Conservation (phyloP, 1,284 basidiomycete species). For the Mycosarcoma mackinlayi region DNA sequence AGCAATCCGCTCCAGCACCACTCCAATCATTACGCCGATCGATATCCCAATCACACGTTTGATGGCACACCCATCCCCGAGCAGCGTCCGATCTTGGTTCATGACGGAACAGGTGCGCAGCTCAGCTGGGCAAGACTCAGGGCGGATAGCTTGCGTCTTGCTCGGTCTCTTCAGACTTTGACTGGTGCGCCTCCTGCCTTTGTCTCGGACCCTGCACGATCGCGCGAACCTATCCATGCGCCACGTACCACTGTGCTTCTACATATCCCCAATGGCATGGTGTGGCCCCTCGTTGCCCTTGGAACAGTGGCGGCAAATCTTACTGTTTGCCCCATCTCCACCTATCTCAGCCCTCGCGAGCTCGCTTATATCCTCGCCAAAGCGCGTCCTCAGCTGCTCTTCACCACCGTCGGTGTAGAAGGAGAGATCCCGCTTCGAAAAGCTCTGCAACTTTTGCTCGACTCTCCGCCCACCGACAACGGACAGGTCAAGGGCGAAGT, state of each 20-base stretch:
- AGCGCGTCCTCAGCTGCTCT: slow-evolving; percentile 65
- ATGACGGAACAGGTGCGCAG: slow-evolving; percentile 46
- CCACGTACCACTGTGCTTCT: slow-evolving; percentile 65
- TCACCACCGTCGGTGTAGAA: slow-evolving; percentile 61
- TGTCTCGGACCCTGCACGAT: slow-evolving; percentile 11
- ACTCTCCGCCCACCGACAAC: slow-evolving; percentile 39
- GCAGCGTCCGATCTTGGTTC: slow-evolving; percentile 46
- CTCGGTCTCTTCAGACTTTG: slow-evolving; percentile 41
- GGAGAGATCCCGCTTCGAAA: slow-evolving; percentile 56
- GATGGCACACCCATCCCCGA: slow-evolving; percentile 40
- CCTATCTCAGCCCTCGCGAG: slow-evolving; percentile 67
- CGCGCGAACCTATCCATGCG: slow-evolving; percentile 49
- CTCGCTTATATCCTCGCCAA: slow-evolving; percentile 68
- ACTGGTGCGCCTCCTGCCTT: slow-evolving; percentile 30
- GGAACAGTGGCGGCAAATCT: slow-evolving; percentile 59
- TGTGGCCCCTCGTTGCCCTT: slow-evolving; percentile 66
- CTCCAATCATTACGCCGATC: slow-evolving; percentile 27
- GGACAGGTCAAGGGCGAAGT: slow-evolving; percentile 28
- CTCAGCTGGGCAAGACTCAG: slow-evolving; percentile 43
- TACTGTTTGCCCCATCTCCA: slow-evolving; percentile 68
- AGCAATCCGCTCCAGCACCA: slow-evolving; percentile 51
- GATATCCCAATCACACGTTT: slow-evolving; percentile 43
- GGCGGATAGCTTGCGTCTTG: slow-evolving; percentile 51
- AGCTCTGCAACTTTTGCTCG: slow-evolving; percentile 48
- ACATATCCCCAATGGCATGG: slow-evolving; percentile 69